Percentiles rank a stretch among this genome's conserved stretches.
phyloP scores from a whole-genome alignment of 139 green algal species.

The Bryopsis sp. region DNA sequence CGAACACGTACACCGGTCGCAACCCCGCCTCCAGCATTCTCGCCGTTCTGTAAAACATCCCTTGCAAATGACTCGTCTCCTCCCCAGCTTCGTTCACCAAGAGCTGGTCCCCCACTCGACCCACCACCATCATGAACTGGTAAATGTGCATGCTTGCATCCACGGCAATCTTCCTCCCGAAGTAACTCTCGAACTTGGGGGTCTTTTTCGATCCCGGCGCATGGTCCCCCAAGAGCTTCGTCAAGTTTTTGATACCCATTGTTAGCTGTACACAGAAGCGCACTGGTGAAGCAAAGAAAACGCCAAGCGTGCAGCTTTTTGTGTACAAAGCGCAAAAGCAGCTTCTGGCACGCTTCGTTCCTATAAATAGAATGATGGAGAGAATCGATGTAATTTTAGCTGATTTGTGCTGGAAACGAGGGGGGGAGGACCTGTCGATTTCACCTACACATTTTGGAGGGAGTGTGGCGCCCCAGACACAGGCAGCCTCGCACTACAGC shows the following conservation, averaged over 20 bases:
- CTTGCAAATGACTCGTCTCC: constrained; percentile 75
- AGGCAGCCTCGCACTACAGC: no score
- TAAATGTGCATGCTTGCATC: constrained; percentile 99
- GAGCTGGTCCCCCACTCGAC: constrained; percentile 43
- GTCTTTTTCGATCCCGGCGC: constrained; percentile 52
- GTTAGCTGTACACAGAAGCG: neutral
- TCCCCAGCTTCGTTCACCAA: constrained; percentile 91
- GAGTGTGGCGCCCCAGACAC: no score
- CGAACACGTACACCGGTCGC: constrained; percentile 96
- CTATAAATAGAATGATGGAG: no score
- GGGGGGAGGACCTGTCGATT: no score
- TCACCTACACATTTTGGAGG: no score
- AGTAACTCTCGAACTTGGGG: constrained; percentile 92
- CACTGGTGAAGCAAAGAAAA: neutral
- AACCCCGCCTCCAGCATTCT: constrained; percentile 92
- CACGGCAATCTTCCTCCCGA: constrained; percentile 92
- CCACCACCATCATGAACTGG: constrained; percentile 84
- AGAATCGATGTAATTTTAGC: no score
- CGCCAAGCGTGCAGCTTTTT: no score
- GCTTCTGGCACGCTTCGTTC: no score
- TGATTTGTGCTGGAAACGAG: no score
- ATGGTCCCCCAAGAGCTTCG: constrained; percentile 87
- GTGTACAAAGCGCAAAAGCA: no score
- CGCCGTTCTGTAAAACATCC: constrained; percentile 93
- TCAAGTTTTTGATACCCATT: constrained; percentile 82